Evolutionary conservation across 495 filamentous ascomycete genomes (phyloP).

Genomic region (Daldinia loculata): DNA sequence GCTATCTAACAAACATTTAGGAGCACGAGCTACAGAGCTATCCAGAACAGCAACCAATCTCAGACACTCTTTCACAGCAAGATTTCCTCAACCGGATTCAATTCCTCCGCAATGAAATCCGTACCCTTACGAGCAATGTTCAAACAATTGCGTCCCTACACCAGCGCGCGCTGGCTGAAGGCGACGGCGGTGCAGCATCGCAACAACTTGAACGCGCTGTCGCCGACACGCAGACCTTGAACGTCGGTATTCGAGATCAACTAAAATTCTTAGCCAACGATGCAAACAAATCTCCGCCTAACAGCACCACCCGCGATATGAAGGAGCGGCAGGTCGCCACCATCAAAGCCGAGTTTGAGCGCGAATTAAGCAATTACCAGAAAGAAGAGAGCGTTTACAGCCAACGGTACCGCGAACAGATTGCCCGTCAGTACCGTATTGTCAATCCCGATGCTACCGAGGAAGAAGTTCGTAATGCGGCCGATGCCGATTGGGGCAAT

Average conservation of each 20-base stretch:
- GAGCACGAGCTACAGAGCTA: slow-evolving; percentile 54
- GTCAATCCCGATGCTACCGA: slow-evolving; percentile 78
- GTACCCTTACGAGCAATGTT: slow-evolving; percentile 62
- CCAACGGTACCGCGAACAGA: slow-evolving; percentile 72
- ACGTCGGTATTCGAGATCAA: slow-evolving; percentile 70
- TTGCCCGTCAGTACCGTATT: slow-evolving; percentile 76
- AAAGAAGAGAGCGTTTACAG: slow-evolving; percentile 72
- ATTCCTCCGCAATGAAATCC: slow-evolving; percentile 65
- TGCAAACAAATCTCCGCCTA: slow-evolving; percentile 58
- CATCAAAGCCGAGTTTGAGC: slow-evolving; percentile 71
- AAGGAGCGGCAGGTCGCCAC: slow-evolving; percentile 70
- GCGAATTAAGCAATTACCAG: slow-evolving; percentile 68
- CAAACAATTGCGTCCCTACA: slow-evolving; percentile 66
- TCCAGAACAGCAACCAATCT: slow-evolving; percentile 43
- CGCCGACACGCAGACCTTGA: slow-evolving; percentile 70
- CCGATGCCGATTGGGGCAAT: slow-evolving; percentile 73
- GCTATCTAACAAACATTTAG: slow-evolving; percentile 31
- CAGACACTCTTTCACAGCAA: slow-evolving; percentile 55
- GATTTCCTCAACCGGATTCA: slow-evolving; percentile 70
- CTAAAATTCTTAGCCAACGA: slow-evolving; percentile 74
- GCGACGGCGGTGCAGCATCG: slow-evolving; percentile 56
- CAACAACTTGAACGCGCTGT: slow-evolving; percentile 66
- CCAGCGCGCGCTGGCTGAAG: slow-evolving; percentile 65
- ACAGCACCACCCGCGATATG: slow-evolving; percentile 58
- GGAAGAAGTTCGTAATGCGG: slow-evolving; percentile 67